These are phyloP conservation scores for Linum usitatissimum DNA, from an alignment of 345 rosid species.

Conservation along the genomic window DNA sequence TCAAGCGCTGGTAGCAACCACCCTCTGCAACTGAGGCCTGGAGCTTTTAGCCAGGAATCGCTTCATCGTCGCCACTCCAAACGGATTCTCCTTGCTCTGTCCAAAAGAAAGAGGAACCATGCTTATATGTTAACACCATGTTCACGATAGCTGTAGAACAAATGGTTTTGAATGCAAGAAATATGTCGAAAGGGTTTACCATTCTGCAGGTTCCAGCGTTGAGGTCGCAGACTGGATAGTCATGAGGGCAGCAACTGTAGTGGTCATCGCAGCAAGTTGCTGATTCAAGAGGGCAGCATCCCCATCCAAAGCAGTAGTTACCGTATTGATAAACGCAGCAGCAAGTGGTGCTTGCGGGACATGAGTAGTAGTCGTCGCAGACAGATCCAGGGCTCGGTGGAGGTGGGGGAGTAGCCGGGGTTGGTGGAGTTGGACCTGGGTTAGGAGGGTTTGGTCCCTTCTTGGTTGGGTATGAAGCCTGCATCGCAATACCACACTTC, in stretches of 20 bases:
- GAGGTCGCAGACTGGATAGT: conserved; percentile 23
- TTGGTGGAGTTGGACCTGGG: conserved; percentile 22
- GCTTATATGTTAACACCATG: no score
- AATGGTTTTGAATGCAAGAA: not conserved
- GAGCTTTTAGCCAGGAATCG: conserved; percentile 14
- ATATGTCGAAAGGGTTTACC: conserved; percentile 1
- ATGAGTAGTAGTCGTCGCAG: conserved; percentile 21
- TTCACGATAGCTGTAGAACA: not conserved
- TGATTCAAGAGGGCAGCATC: conserved; percentile 26
- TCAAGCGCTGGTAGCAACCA: conserved; percentile 3
- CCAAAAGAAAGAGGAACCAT: not conserved
- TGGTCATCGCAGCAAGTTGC: conserved; percentile 27
- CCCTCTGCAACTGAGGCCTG: not conserved
- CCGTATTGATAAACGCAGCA: conserved; percentile 18
- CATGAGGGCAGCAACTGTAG: conserved; percentile 22
- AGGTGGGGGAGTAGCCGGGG: conserved; percentile 23
- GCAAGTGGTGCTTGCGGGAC: conserved; percentile 21
- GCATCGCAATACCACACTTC: conserved; percentile 23
- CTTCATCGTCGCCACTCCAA: conserved; percentile 15
- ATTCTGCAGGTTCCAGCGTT: conserved; percentile 17
- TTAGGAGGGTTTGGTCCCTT: conserved; percentile 21
- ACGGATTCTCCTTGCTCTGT: conserved; percentile 25
- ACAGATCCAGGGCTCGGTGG: conserved; percentile 7
- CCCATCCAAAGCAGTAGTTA: conserved; percentile 21
- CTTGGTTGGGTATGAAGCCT: conserved; percentile 21